Conservation (phyloP, 1,284 basidiomycete species). For the Fomitopsis schrenkii region DNA sequence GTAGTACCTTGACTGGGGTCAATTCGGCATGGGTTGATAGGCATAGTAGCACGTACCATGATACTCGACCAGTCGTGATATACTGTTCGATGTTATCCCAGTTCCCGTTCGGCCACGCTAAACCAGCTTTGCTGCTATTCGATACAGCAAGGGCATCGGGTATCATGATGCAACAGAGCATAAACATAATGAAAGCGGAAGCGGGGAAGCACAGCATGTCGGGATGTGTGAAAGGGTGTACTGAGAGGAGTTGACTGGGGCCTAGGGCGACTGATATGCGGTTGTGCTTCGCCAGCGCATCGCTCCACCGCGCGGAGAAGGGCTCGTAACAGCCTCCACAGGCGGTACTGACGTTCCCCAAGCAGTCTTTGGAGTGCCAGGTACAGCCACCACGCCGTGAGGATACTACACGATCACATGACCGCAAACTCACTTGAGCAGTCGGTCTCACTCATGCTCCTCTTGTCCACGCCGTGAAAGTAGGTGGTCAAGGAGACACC, state of each 20-base stretch:
- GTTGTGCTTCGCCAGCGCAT: background rate
- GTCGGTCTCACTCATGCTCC: too few species aligned
- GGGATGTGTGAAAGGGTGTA: background rate
- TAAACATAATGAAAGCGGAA: background rate
- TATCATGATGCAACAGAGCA: background rate
- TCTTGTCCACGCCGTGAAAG: too few species aligned
- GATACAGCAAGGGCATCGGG: background rate
- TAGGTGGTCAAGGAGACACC: too few species aligned
- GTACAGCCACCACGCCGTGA: background rate
- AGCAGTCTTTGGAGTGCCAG: background rate
- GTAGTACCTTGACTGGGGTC: conserved; percentile 28
- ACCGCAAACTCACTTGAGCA: background rate
- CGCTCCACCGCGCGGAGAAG: background rate
- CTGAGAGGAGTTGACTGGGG: background rate
- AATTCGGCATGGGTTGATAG: background rate
- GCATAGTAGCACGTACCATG: conserved; percentile 23
- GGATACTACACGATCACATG: background rate
- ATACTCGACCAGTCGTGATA: conserved; percentile 26
- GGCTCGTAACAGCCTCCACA: background rate
- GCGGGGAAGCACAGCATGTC: background rate
- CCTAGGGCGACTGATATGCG: background rate
- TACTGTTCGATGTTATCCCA: conserved; percentile 25
- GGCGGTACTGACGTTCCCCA: background rate
- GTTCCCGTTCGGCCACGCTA: conserved; percentile 31
- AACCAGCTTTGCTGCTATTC: conserved; percentile 24